Percentiles rank a stretch among this genome's conserved stretches.
Conservation (phyloP, 306 rosid species). For the Potentilla sterilis region DNA sequence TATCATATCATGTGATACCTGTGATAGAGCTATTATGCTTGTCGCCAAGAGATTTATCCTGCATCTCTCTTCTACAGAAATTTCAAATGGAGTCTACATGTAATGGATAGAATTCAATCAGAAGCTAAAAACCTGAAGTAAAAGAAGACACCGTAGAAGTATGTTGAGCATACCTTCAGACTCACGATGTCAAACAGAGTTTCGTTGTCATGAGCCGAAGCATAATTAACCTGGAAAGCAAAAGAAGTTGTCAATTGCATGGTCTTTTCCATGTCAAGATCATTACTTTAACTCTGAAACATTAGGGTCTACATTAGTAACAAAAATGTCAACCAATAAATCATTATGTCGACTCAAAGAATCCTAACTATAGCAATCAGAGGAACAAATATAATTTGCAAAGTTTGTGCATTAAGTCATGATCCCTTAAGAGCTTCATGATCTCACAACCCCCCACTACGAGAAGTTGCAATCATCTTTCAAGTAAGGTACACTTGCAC, state of each 20-base stretch:
- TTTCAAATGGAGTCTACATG: conserved; percentile 60
- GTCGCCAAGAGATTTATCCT: conserved; percentile 90
- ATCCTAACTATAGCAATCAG: background rate
- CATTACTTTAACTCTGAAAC: background rate
- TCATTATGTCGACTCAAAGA: background rate
- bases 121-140: conserved; percentile 5
- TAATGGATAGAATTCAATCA: conserved; percentile 22
- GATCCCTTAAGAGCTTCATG: background rate
- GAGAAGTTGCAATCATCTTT: background rate
- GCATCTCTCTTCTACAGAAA: conserved; percentile 73
- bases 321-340: background rate
- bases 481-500: background rate
- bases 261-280: conserved; percentile 12
- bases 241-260: conserved; percentile 24
- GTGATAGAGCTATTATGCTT: conserved; percentile 78
- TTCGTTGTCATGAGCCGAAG: conserved; percentile 93
- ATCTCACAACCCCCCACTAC: background rate
- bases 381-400: background rate
- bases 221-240: conserved; percentile 80
- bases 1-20: conserved; percentile 50
- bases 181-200: conserved; percentile 83
- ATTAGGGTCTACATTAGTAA: background rate
- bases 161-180: conserved; percentile 62
- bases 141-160: conserved; percentile 21
- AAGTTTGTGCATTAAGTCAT: background rate